These are phyloP conservation scores for Fusarium solani-melongenae DNA, from an alignment of 2,329 filamentous ascomycete genomes.

Conservation along the genomic window DNA sequence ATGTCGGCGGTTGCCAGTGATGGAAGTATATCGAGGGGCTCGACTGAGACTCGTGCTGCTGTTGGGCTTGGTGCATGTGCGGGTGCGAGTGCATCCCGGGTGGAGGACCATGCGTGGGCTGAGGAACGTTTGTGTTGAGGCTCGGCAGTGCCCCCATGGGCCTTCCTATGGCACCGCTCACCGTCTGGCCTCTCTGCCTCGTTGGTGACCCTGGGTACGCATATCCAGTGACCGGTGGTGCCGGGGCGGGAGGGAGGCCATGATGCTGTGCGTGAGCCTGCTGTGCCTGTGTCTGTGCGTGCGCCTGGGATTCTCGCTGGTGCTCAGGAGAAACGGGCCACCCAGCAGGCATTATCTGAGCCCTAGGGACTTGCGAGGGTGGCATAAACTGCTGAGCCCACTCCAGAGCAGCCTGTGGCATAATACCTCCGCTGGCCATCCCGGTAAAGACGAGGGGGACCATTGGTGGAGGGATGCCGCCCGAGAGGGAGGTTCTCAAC, in stretches of 20 bases:
- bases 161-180: conserved; percentile 55
- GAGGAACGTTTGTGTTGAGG: conserved; percentile 58
- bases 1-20: conserved; percentile 87
- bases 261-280: conserved; percentile 58
- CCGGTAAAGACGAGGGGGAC: conserved; percentile 80
- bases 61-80: conserved; percentile 65
- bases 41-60: conserved; percentile 68
- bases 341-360: conserved; percentile 63
- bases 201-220: conserved; percentile 62
- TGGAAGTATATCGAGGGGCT: conserved; percentile 89
- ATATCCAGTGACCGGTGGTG: conserved; percentile 54
- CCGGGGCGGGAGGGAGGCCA: conserved; percentile 47
- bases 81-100: conserved; percentile 54
- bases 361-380: conserved; percentile 59
- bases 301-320: conserved; percentile 62
- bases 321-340: conserved; percentile 65
- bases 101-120: conserved; percentile 42
- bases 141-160: conserved; percentile 54
- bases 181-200: conserved; percentile 61
- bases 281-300: conserved; percentile 53
- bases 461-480: conserved; percentile 79
- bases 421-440: conserved; percentile 69
- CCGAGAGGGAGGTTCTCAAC: conserved; percentile 73
- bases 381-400: conserved; percentile 75
- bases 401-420: conserved; percentile 72